Evolutionary conservation across 2,329 filamentous ascomycete species (phyloP), one percentile per base, ranked within the genome.

Genomic region (Triangularia verruculosa): DNA sequence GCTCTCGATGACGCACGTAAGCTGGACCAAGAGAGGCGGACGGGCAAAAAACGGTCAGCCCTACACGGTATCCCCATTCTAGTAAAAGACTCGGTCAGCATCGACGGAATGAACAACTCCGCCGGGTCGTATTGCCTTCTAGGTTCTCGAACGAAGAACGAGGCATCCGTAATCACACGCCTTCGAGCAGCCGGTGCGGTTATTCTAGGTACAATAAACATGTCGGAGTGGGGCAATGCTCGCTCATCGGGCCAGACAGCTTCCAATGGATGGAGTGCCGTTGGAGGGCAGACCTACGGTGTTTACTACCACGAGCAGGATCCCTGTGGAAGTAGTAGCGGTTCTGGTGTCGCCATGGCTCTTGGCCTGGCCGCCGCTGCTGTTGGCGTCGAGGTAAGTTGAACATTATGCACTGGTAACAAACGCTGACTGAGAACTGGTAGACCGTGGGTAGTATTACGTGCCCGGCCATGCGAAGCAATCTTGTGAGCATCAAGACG

Each of bases 81-180:
- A 9, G 78, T 89, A 75, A 89, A 89, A 73, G 83, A 86, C 72
- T 87, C 86, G 69, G 87, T 89, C 17, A 89, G 85, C 0, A 71
- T 76, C 1, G 86, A 88, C 70, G 71, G 78, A 66, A 85, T 87
- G 83, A 80, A 84, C 71, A 88, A 84, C 64, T 84, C 84, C 1
- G 78, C 61, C 11, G 66, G 66, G 13, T 62, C 59, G 3, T 54
- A 54, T 15, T 53, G 30, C 11, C 62, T 66, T 3, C 34, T 63
- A 2, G 60, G 60, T 1, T 43, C 65, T 7, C 13, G 20, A 15
- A 22, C 57, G 2, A 9, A 13, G 3, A 43, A 22, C 2, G 65
- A 66, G 5, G 34, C 59, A 1, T 61, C 52, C 20, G 58, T 64
- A 2, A 53, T 54, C 2, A 5, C 51, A 3, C 30, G 43, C 11